Evolutionary conservation across 2,329 filamentous ascomycete species (phyloP).

Genomic region (Phaeosphaeria sp.): DNA sequence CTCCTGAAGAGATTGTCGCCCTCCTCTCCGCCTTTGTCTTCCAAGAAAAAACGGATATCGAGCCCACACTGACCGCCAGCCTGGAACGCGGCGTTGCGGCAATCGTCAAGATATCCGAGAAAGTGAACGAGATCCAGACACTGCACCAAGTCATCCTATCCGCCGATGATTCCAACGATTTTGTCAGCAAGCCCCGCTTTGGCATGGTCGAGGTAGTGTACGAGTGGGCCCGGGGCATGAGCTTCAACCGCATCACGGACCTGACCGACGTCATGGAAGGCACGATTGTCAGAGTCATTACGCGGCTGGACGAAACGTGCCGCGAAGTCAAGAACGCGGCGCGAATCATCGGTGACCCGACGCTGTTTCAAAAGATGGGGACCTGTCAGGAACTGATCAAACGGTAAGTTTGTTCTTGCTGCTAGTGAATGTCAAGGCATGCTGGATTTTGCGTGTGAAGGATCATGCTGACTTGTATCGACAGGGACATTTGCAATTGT

Average conservation of each 20-base stretch:
- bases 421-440: constrained; percentile 2
- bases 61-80: constrained; percentile 80
- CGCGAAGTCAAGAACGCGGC: constrained; percentile 97
- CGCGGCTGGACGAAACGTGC: constrained; percentile 92
- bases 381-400: constrained; percentile 97
- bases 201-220: constrained; percentile 97
- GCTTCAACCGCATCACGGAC: constrained; percentile 96
- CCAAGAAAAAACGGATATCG: constrained; percentile 89
- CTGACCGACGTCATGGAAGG: constrained; percentile 96
- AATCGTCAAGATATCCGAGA: constrained; percentile 89
- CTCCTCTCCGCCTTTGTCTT: constrained; percentile 95
- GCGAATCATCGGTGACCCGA: constrained; percentile 91
- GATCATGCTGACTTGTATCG: constrained; percentile 26
- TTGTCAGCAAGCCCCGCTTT: constrained; percentile 84
- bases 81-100: constrained; percentile 83
- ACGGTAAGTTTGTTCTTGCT: constrained; percentile 69
- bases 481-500: constrained; percentile 50
- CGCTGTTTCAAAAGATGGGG: constrained; percentile 95
- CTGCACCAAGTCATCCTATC: constrained; percentile 90
- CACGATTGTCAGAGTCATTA: constrained; percentile 95
- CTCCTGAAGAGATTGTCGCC: constrained; percentile 95
- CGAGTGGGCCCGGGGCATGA: constrained; percentile 97
- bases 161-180: constrained; percentile 90
- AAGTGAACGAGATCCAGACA: constrained; percentile 88
- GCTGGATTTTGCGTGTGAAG: background rate